Evolutionary conservation across 148 eudicot species (phyloP), one percentile per base, ranked within the genome.

Genomic region (Diospyros kaki): DNA sequence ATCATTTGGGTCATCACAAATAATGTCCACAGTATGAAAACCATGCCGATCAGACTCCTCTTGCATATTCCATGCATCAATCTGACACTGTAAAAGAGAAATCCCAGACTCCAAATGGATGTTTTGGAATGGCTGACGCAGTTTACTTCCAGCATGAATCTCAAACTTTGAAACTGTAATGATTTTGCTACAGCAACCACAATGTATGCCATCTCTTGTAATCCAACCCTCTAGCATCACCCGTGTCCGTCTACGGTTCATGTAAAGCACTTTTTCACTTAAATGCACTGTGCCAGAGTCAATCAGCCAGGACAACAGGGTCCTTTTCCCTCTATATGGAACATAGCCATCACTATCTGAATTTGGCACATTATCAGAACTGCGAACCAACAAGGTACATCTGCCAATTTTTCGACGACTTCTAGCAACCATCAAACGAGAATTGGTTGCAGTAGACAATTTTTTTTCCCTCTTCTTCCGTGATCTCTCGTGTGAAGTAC

Each of bases 111-210:
- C 86, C 84, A 91, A 76, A 73, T 73, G 82, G 70, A 95, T 95
- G 74, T 95, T 95, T 74, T 88, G 90, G 80, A 84, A 95, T 64
- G 98, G 94, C 83, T 89, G 93, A 6, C 97, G 91, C 54, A 88
- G 84, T 83, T 95, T 93, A 86, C 98, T 91, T 58, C 86, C 99
- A 53, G 99, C 97, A 74, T 95, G 99, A 74, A 93, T 81, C 86
- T 95, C 99, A 86, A 95, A 95, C 83, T 93, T 93, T 11, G 86
- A 85, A 74, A 95, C 90, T 3, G 97, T 81, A 48, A 93, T 83
- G 58, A 95, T 88, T 87, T 95, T 93, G 87, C 94, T 95, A 74
- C 99, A 95, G 82, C 99, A 95, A 72, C 94, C 89, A 84, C 99
- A 95, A 62, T 93, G 99, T 56, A 95, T 83, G 28, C 99, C 99